phyloP scores from a whole-genome alignment of 495 filamentous ascomycete genomes.

The Filosporella fistucella region DNA sequence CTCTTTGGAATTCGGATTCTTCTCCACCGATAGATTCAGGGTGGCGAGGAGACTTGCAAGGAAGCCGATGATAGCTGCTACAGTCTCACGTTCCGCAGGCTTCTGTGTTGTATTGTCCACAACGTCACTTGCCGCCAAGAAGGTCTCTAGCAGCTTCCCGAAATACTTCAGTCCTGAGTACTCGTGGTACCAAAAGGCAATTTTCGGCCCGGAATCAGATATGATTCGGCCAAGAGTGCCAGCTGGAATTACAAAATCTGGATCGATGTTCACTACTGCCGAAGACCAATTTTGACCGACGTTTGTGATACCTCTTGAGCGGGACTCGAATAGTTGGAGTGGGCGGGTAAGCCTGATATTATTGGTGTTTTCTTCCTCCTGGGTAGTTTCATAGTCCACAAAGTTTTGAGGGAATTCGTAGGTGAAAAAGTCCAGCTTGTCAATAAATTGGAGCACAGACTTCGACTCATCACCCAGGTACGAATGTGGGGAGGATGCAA shows the following conservation, averaged over 20 bases:
- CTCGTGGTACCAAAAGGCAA: slow-evolving; percentile 60
- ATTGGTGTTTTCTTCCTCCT: slow-evolving; percentile 82
- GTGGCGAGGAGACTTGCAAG: slow-evolving; percentile 44
- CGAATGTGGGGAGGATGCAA: slow-evolving; percentile 38
- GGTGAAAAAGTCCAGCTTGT: slow-evolving; percentile 66
- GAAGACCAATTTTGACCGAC: background rate
- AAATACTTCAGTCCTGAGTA: slow-evolving; percentile 66
- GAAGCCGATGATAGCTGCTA: slow-evolving; percentile 60
- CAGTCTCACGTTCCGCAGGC: slow-evolving; percentile 41
- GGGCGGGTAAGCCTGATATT: slow-evolving; percentile 45
- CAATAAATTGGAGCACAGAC: slow-evolving; percentile 41
- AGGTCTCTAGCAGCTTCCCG: slow-evolving; percentile 56
- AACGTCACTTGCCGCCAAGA: slow-evolving; percentile 35
- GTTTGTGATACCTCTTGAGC: slow-evolving; percentile 11
- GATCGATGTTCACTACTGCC: slow-evolving; percentile 28
- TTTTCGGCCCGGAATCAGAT: slow-evolving; percentile 51
- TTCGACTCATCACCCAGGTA: slow-evolving; percentile 45
- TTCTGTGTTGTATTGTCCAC: slow-evolving; percentile 30
- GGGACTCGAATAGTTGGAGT: slow-evolving; percentile 50
- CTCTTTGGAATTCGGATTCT: slow-evolving; percentile 17
- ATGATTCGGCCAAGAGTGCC: slow-evolving; percentile 68
- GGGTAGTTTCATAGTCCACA: slow-evolving; percentile 63
- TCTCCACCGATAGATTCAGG: slow-evolving; percentile 3
- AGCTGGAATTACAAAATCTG: slow-evolving; percentile 48
- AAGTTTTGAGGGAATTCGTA: slow-evolving; percentile 62